These are phyloP conservation scores for Solanum infundibuliforme DNA, from an alignment of 257 asterid species.

Conservation along the genomic window DNA sequence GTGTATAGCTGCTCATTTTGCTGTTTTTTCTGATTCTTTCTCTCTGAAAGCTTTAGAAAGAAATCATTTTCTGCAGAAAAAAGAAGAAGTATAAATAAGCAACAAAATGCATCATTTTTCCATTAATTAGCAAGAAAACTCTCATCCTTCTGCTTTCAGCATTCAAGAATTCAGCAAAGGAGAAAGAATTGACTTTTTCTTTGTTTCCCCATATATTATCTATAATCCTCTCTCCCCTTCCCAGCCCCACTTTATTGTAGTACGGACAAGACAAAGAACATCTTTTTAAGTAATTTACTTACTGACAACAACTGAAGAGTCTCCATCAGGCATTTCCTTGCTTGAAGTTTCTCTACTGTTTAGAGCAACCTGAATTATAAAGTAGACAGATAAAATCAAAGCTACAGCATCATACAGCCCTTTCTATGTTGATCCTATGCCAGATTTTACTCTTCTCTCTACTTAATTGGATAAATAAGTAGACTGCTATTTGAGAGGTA, in stretches of 20 bases:
- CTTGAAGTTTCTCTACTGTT: constrained; percentile 29
- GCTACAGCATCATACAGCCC: background rate
- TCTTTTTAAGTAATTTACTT: constrained; percentile 24
- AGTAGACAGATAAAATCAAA: background rate
- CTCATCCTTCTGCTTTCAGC: background rate
- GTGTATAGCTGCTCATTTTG: constrained; percentile 20
- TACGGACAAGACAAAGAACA: background rate
- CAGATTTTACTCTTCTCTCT: background rate
- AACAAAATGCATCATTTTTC: background rate
- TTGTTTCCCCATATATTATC: background rate
- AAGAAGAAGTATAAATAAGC: background rate
- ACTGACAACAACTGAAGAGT: constrained; percentile 36
- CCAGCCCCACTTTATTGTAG: background rate
- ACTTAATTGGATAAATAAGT: background rate
- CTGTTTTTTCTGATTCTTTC: constrained; percentile 35
- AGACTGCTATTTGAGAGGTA: background rate
- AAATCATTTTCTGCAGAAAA: constrained; percentile 49
- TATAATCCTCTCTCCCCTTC: background rate
- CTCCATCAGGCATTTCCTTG: constrained; percentile 27
- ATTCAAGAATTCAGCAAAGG: background rate
- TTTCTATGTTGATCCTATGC: background rate
- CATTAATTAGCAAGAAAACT: background rate
- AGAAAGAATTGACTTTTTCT: background rate
- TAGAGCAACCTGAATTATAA: constrained; percentile 32
- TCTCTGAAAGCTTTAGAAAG: constrained; percentile 43